Evolutionary conservation across 1,139 yeast species (phyloP).

Genomic region (Pichia sp.): DNA sequence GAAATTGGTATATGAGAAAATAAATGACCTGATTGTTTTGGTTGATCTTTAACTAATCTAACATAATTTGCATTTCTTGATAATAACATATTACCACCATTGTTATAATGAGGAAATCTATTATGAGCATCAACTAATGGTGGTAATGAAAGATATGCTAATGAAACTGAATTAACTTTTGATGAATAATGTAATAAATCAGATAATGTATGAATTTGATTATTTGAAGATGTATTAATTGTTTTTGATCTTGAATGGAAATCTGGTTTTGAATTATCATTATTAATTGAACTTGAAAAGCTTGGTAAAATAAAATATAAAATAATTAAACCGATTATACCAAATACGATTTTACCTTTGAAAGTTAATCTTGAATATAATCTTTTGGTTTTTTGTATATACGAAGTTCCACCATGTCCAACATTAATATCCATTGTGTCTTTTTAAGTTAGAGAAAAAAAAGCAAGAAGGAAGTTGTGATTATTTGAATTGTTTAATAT

Average conservation of each 20-base stretch:
- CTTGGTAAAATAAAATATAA: constrained; percentile 18
- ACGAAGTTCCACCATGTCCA: constrained; percentile 1
- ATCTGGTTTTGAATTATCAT: background rate
- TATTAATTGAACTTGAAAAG: background rate
- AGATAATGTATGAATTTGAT: constrained; percentile 10
- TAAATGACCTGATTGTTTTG: constrained; percentile 50
- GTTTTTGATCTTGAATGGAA: no score
- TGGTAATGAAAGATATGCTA: constrained; percentile 20
- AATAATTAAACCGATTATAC: constrained; percentile 13
- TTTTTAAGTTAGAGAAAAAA: no score
- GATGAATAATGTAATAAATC: constrained; percentile 10
- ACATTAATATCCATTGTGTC: background rate
- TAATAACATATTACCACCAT: constrained; percentile 49
- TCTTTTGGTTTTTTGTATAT: constrained; percentile 5
- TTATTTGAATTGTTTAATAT: no score
- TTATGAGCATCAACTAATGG: constrained; percentile 26
- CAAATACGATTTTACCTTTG: constrained; percentile 15
- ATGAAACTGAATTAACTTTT: constrained; percentile 7
- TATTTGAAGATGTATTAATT: background rate
- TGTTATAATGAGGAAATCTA: constrained; percentile 24
- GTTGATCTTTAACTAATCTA: constrained; percentile 49
- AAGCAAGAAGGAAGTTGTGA: no score
- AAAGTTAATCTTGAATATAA: constrained; percentile 14
- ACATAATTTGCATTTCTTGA: constrained; percentile 43
- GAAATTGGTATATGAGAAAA: constrained; percentile 38